Evolutionary conservation across 768 basidiomycete genomes (phyloP).

Genomic region (Lentinula lateritia): DNA sequence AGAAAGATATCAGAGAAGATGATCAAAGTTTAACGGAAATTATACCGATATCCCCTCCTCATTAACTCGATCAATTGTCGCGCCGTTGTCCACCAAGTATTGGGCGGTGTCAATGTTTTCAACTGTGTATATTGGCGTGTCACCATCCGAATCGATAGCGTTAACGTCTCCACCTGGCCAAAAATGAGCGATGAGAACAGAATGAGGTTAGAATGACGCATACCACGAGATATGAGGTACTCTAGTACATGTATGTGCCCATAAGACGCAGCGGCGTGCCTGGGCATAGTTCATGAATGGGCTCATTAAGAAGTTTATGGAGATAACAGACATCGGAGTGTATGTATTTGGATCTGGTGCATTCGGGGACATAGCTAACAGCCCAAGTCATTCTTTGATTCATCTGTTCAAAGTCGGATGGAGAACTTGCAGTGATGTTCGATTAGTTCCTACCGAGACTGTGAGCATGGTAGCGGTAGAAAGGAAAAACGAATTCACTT

Average conservation of each 20-base stretch:
- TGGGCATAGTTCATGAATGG: constrained; percentile 22
- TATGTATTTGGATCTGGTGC: constrained; percentile 67
- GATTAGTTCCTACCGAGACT: constrained; percentile 45
- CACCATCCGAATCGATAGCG: constrained; percentile 78
- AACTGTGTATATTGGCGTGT: constrained; percentile 89
- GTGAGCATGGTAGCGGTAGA: constrained; percentile 4
- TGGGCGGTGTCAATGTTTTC: constrained; percentile 75
- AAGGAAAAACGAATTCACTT: constrained; percentile 35
- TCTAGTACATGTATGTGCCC: constrained; percentile 70
- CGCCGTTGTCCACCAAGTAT: constrained; percentile 77
- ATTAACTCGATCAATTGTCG: constrained; percentile 57
- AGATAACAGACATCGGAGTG: constrained; percentile 63
- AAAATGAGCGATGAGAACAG: not conserved
- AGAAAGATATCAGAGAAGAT: constrained; percentile 6
- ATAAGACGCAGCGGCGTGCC: constrained; percentile 94
- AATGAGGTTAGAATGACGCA: not conserved
- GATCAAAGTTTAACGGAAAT: constrained; percentile 10
- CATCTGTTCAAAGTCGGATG: constrained; percentile 10
- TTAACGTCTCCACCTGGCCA: constrained; percentile 79
- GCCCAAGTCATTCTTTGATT: constrained; percentile 22
- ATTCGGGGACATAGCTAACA: constrained; percentile 62
- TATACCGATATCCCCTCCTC: constrained; percentile 71
- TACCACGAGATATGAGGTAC: constrained; percentile 74
- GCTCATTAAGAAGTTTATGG: constrained; percentile 10
- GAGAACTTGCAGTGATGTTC: constrained; percentile 48